Evolutionary conservation across 1,284 basidiomycete species (phyloP), one percentile per base, ranked within the genome.

Genomic region (Ganoderma resinaceum): DNA sequence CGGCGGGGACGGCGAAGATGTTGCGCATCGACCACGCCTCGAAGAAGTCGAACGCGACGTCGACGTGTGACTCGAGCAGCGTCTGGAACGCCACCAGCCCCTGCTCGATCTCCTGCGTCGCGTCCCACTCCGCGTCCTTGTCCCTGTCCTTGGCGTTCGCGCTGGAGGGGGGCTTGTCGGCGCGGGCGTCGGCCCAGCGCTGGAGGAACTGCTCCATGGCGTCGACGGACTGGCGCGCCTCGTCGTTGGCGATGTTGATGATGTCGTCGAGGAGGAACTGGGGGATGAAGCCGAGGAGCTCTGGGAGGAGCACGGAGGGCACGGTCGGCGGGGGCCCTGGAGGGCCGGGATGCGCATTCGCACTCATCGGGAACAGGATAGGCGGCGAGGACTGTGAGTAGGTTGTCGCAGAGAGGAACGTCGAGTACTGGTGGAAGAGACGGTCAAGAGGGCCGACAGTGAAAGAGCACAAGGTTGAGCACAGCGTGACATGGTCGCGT

Each of bases 1-100:
- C 87, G 1, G 85, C 82, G 2, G 89, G 87, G 20, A 94, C 83
- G 55, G 87, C 85, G 76, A 94, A 94, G 69, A 93, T 92, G 76
- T 94, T 94, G 38, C 92, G 83, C 75, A 93, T 76, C 11, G 87
- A 89, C 92, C 92, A 94, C 0, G 88, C 88, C 79, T 94, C 92
- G 73, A 94, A 91, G 77, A 91, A 91, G 77, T 94, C 92, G 70
- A 94, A 92, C 1, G 92, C 92, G 62, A 93, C 85, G 75, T 94
- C 92, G 53, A 91, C 91, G 72, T 94, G 92, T 63, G 89, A 87
- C 74, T 94, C 91, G 29, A 94, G 83, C 46, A 94, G 82, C 0
- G 92, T 94, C 75, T 92, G 90, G 74, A 94, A 93, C 38, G 91
- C 86, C 58, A 93, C 91, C 1, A 94, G 80, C 5, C 91, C 91